These are phyloP conservation scores for Thelonectria discophora DNA, from an alignment of 2,329 filamentous ascomycete species.

Conservation along the genomic window DNA sequence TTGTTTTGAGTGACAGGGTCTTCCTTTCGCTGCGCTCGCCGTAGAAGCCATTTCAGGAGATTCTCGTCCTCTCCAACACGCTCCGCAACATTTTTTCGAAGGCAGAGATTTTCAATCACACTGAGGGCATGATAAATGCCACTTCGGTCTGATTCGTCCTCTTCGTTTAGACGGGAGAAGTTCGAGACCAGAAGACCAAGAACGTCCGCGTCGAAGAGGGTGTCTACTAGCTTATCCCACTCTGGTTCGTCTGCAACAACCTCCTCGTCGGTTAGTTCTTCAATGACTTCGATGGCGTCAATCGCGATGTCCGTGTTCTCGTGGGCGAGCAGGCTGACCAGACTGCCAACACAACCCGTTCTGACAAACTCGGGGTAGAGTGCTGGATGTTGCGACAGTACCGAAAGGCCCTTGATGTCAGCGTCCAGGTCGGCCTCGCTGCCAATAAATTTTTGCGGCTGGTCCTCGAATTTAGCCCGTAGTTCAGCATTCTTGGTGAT, in stretches of 20 bases:
- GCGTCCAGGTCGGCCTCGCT: constrained; percentile 90
- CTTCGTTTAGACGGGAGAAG: constrained; percentile 81
- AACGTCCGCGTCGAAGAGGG: constrained; percentile 73
- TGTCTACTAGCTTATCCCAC: constrained; percentile 80
- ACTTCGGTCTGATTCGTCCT: constrained; percentile 73
- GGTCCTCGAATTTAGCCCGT: constrained; percentile 81
- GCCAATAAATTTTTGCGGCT: constrained; percentile 84
- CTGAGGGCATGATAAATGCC: constrained; percentile 88
- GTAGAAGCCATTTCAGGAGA: constrained; percentile 80
- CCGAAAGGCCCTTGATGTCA: constrained; percentile 85
- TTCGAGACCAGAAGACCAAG: constrained; percentile 80
- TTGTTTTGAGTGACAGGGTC: constrained; percentile 83
- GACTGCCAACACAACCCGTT: constrained; percentile 74
- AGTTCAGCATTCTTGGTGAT: constrained; percentile 92
- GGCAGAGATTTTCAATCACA: constrained; percentile 87
- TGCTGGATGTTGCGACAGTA: constrained; percentile 85
- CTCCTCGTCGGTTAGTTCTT: constrained; percentile 93
- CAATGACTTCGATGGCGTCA: constrained; percentile 86
- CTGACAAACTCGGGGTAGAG: constrained; percentile 83
- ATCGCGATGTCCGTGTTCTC: constrained; percentile 98
- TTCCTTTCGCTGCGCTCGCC: constrained; percentile 76
- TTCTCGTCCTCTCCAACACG: constrained; percentile 74
- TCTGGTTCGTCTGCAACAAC: constrained; percentile 81
- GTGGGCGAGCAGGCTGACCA: constrained; percentile 86
- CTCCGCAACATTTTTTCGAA: constrained; percentile 72